Evolutionary conservation across 371 early-diverging fungal species (phyloP).

Genomic region (Zopfochytrium polystomum): DNA sequence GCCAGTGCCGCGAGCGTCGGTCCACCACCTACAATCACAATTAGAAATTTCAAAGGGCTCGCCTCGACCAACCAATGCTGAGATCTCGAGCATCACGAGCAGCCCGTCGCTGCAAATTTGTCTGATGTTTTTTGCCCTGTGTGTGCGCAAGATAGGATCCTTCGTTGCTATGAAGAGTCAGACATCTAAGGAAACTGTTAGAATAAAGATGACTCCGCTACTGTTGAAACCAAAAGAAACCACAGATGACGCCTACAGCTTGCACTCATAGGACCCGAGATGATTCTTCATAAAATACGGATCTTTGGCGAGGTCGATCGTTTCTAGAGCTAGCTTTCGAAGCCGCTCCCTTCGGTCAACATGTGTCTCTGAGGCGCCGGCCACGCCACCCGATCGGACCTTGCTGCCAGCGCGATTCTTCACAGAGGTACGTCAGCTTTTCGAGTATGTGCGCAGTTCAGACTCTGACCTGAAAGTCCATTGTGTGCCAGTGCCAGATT

Average conservation of each 20-base stretch:
- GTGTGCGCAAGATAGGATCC: conserved; percentile 96
- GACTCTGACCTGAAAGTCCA: no score
- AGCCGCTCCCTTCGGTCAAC: conserved; percentile 94
- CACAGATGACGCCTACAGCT: conserved; percentile 51
- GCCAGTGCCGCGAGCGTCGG: conserved; percentile 1
- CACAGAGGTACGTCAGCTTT: no score
- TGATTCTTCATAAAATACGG: conserved; percentile 98
- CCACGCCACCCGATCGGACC: conserved; percentile 87
- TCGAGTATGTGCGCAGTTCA: no score
- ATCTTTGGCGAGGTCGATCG: conserved; percentile 95
- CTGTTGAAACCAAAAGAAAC: conserved; percentile 1
- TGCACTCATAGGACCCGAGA: conserved; percentile 96
- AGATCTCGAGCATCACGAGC: conserved; percentile 86
- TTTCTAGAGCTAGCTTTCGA: conserved; percentile 92
- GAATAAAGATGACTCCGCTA: conserved; percentile 1
- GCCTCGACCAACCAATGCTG: no score
- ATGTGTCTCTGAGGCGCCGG: conserved; percentile 79
- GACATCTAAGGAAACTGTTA: conserved; percentile 30
- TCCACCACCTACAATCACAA: conserved; percentile 36
- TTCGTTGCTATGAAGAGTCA: conserved; percentile 93
- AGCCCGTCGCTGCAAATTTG: conserved; percentile 89
- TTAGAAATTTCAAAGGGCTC: conserved; percentile 47
- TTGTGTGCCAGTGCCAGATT: no score
- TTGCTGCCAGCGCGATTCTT: conserved; percentile 90
- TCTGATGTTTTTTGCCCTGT: conserved; percentile 98